Evolutionary conservation across 2,329 filamentous ascomycete species (phyloP).

Genomic region (Penicillium sp.): DNA sequence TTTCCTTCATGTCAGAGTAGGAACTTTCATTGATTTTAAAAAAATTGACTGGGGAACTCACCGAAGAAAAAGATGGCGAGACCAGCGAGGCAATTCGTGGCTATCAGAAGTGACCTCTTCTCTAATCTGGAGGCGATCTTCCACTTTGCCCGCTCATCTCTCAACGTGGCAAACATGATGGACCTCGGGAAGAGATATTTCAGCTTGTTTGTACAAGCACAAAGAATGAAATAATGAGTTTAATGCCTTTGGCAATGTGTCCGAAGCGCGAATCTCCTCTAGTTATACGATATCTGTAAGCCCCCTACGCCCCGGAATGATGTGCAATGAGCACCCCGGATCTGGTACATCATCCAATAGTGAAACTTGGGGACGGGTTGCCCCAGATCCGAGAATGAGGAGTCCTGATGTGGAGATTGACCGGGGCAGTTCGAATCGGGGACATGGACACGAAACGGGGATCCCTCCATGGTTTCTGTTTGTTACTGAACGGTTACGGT

Average conservation of each 20-base stretch:
- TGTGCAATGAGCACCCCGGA: neutral
- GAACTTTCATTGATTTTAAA: neutral
- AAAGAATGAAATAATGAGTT: neutral
- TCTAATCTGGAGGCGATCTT: conserved; percentile 39
- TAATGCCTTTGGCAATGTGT: neutral
- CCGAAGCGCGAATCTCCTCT: neutral
- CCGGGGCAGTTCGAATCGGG: neutral
- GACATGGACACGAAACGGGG: neutral
- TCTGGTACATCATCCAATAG: neutral
- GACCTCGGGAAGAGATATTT: neutral
- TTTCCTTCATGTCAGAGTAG: neutral
- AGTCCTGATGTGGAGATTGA: neutral
- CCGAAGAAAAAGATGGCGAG: conserved; percentile 68
- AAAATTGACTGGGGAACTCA: neutral
- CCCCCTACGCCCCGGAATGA: neutral
- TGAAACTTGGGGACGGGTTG: neutral
- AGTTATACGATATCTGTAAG: too few species aligned
- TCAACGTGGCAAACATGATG: neutral
- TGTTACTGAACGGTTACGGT: too few species aligned
- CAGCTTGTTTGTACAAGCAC: too few species aligned
- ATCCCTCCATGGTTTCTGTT: neutral
- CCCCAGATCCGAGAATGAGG: neutral
- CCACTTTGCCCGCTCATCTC: conserved; percentile 5
- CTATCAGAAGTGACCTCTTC: conserved; percentile 57
- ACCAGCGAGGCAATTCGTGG: conserved; percentile 64